These are phyloP conservation scores for Pinus taeda DNA, from an alignment of 75 land plant genomes.

Conservation along the genomic window DNA sequence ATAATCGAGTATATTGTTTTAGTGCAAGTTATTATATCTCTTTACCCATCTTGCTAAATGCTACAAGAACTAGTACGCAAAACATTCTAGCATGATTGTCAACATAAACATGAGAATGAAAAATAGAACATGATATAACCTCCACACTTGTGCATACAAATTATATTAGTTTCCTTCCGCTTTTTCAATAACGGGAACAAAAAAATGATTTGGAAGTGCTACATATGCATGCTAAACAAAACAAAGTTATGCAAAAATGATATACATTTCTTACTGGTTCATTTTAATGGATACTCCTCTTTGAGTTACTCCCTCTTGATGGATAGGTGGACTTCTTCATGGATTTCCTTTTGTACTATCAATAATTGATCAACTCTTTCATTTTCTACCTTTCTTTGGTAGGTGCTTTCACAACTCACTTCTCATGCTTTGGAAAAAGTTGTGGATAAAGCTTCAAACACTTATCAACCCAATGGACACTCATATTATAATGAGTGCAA, in stretches of 20 bases:
- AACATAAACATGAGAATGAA: not conserved
- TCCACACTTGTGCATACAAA: not conserved
- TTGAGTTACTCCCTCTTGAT: not conserved
- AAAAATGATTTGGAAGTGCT: not conserved
- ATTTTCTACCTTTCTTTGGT: not conserved
- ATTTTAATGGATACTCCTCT: not conserved
- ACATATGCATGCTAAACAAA: not conserved
- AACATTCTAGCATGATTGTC: not conserved
- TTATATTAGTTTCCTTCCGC: not conserved
- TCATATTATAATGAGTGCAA: not conserved
- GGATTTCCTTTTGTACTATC: not conserved
- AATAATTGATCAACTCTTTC: not conserved
- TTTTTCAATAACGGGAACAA: not conserved
- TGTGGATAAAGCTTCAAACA: not conserved
- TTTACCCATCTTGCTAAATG: not conserved
- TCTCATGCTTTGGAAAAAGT: not conserved
- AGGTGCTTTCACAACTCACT: not conserved
- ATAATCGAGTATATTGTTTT: too few relatives aligned
- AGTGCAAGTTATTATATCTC: too few relatives aligned
- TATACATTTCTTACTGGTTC: not conserved
- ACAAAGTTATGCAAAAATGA: not conserved
- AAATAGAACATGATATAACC: not conserved
- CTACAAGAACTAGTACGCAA: not conserved
- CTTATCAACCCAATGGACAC: not conserved
- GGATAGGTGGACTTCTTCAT: not conserved